Evolutionary conservation across 768 basidiomycete species (phyloP).

Genomic region (Gymnopilus dilepis): DNA sequence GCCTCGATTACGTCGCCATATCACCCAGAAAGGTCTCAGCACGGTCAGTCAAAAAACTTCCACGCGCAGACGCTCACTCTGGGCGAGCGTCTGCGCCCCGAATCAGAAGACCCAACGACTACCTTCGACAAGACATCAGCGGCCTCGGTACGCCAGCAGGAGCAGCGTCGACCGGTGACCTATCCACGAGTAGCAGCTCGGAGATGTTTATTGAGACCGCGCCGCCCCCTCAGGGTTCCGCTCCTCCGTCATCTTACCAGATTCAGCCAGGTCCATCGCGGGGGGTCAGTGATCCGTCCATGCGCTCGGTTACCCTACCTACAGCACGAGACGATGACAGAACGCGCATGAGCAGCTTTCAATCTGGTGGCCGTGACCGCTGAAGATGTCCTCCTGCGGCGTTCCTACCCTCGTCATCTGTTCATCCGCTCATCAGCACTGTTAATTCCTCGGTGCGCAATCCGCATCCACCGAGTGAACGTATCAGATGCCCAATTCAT

Average conservation of each 20-base stretch:
- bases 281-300: slow-evolving; percentile 16
- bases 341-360: slow-evolving; percentile 32
- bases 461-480: slow-evolving; percentile 15
- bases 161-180: slow-evolving; percentile 8
- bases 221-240: slow-evolving; percentile 17
- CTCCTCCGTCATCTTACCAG: slow-evolving; percentile 31
- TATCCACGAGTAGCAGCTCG: slow-evolving; percentile 10
- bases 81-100: slow-evolving; percentile 82
- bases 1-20: slow-evolving; percentile 48
- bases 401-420: not conserved
- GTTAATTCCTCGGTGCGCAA: slow-evolving; percentile 15
- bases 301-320: slow-evolving; percentile 23
- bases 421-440: not conserved
- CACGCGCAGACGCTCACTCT: slow-evolving; percentile 78
- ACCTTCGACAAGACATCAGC: slow-evolving; percentile 29
- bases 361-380: slow-evolving; percentile 26
- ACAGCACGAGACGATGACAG: slow-evolving; percentile 41
- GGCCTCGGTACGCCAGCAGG: not conserved
- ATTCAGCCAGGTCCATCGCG: slow-evolving; percentile 30
- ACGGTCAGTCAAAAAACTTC: slow-evolving; percentile 69
- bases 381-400: slow-evolving; percentile 14
- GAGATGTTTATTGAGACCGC: slow-evolving; percentile 34
- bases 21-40: slow-evolving; percentile 29
- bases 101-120: slow-evolving; percentile 47
- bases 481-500: slow-evolving; percentile 24